Base-by-base conservation (phyloP, 176 grass and related monocot species). In the Poa annua region DNA sequence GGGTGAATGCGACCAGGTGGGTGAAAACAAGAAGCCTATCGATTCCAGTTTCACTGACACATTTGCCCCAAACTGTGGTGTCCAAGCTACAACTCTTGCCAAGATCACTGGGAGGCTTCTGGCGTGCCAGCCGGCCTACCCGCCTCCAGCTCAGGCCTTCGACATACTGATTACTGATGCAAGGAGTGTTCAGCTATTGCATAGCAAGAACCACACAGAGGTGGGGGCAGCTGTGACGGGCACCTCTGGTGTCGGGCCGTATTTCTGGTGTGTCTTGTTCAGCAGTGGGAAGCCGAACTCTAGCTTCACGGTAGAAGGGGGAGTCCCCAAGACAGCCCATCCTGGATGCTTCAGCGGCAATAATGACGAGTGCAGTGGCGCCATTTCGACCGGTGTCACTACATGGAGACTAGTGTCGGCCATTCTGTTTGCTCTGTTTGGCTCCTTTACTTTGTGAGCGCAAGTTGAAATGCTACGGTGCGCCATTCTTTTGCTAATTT, bases 221-320 rank as follows among this genome's bases (percentile, higher is more conserved):
- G 81, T 96, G 16, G 96, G 91, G 15, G 91, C 91, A 3, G 93
- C 93, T 4, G 85, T 94, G 33, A 96, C 70, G 4, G 91, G 93
- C 36, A 99, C 83, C 0, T 91, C 92, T 21, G 75, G 85, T 3
- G 70, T 74, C 2, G 77, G 87, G 0, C 96, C 93, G 1, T 96
- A 98, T 83, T 98, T 98, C 44, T 98, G 89, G 89, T 98, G 96
- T 22, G 64, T 99, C 70, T 48, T 99, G 32, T 96, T 99, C 85
- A 99, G 96, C 36, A 83, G 67, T 11, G 93, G 91, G 55, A 99
- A 92, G 80, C 61, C 91, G 0, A 85, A 88, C 10, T 84, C 80
- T 78, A 96, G 85, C 80, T 99, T 99, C 74, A 80, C 88, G 35
- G 80, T 96, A 35, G 88, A 95, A 0, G 91, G 93, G 7, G 93